Percentiles rank a stretch among this genome's conserved stretches.
Conservation (phyloP, 2,329 filamentous ascomycete species). For the Diplodia corticola region DNA sequence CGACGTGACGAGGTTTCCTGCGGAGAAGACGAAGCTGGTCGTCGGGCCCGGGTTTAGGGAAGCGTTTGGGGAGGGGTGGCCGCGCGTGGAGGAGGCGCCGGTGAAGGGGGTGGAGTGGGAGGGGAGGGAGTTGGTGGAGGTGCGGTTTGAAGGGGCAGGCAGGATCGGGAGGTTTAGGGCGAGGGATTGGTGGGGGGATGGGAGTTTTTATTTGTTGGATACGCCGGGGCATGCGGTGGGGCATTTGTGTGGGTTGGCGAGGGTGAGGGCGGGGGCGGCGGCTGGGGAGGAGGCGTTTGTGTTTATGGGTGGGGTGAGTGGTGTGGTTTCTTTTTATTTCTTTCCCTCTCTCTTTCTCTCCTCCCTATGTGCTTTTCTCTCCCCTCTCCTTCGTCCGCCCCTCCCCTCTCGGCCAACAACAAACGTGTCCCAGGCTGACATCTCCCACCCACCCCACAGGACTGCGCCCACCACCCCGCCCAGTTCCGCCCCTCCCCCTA, state of each 20-base stretch:
- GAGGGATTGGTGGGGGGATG: slow-evolving; percentile 58
- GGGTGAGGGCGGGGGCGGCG: slow-evolving; percentile 33
- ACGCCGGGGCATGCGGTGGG: slow-evolving; percentile 55
- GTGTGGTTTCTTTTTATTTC: background rate
- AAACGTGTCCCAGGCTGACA: too few species aligned
- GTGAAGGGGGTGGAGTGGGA: slow-evolving; percentile 31
- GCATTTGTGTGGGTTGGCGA: slow-evolving; percentile 53
- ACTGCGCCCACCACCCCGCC: slow-evolving; percentile 2
- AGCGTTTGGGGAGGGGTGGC: slow-evolving; percentile 51
- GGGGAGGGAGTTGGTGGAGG: slow-evolving; percentile 31
- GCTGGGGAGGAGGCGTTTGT: slow-evolving; percentile 28
- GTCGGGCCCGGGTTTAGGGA: slow-evolving; percentile 56
- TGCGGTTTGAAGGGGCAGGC: slow-evolving; percentile 12
- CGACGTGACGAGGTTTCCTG: slow-evolving; percentile 50
- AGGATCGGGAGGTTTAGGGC: slow-evolving; percentile 50
- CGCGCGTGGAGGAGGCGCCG: slow-evolving; percentile 32
- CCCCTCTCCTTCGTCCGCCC: too few species aligned
- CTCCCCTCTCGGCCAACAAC: too few species aligned
- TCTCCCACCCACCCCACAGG: background rate
- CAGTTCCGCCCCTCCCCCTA: slow-evolving; percentile 8
- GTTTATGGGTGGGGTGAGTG: slow-evolving; percentile 30
- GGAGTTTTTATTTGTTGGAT: slow-evolving; percentile 57
- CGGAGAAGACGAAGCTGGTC: slow-evolving; percentile 46
- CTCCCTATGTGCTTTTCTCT: too few species aligned
- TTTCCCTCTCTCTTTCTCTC: background rate